A percentile compares a stretch with the other conserved stretches of the same genome.
Evolutionary conservation across 1,284 basidiomycete genomes (phyloP).

Genomic region (Waitea zeae): DNA sequence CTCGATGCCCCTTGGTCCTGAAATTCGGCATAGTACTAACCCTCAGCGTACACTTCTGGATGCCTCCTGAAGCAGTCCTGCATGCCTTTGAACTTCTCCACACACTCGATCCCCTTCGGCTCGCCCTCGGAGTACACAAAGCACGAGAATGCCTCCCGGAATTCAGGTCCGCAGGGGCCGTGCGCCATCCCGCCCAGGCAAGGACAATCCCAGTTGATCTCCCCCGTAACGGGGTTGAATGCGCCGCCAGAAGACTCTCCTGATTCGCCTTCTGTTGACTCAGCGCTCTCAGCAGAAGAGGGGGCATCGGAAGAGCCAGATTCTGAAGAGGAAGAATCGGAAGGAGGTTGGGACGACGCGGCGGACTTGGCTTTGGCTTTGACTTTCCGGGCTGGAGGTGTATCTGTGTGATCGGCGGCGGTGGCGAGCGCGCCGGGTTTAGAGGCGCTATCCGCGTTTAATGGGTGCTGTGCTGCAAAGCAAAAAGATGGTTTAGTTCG

Average conservation of each 20-base stretch:
- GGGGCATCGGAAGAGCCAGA: constrained; percentile 5
- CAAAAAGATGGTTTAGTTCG: too few relatives aligned
- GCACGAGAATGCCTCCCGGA: constrained; percentile 94
- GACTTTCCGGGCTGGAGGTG: too few relatives aligned
- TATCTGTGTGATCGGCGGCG: too few relatives aligned
- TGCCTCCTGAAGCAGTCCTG: constrained; percentile 95
- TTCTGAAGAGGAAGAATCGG: constrained; percentile 2
- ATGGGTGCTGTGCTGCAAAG: too few relatives aligned
- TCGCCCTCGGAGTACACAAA: constrained; percentile 92
- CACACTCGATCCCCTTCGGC: constrained; percentile 95
- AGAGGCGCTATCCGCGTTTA: too few relatives aligned
- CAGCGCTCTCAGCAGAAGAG: constrained; percentile 12
- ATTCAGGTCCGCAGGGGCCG: constrained; percentile 89
- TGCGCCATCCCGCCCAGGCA: constrained; percentile 98
- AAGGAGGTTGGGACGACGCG: too few relatives aligned
- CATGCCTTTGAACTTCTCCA: constrained; percentile 97
- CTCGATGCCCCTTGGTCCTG: neutral
- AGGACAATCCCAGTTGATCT: constrained; percentile 98
- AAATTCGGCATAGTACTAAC: constrained; percentile 23
- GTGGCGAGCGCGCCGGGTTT: too few relatives aligned
- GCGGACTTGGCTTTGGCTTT: too few relatives aligned
- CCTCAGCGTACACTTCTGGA: constrained; percentile 90
- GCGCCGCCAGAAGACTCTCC: constrained; percentile 32
- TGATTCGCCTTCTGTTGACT: constrained; percentile 12
- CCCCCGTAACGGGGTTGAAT: constrained; percentile 87